Base-by-base conservation (phyloP, 257 asterid species). In the Schizonepeta tenuifolia region DNA sequence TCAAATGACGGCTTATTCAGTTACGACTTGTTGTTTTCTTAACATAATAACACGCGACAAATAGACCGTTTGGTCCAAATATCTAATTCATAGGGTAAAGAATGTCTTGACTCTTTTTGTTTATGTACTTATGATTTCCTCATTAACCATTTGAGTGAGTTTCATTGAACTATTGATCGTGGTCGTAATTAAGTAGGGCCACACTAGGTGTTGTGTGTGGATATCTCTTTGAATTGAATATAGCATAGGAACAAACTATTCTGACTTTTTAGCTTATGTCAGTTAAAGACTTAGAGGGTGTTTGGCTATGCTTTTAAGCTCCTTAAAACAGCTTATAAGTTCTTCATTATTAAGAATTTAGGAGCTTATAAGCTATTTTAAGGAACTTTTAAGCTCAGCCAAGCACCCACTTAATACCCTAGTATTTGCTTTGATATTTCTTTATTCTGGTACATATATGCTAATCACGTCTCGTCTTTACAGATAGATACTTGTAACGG, bases 401-500 rank as follows among this genome's bases (percentile, higher is more conserved):
- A n/a, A n/a, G n/a, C n/a, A n/a, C n/a, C n/a, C n/a, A n/a, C n/a
- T n/a, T n/a, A n/a, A n/a, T n/a, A n/a, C n/a, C n/a, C n/a, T 38
- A 20, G 10, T 3, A 7, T 46, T 14, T 56, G 10, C n/a, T 20
- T 24, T 15, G 1, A 18, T 58, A 11, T 2, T 15, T 20, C n/a
- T 69, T 65, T 57, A 4, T 3, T 10, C 17, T 61, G 22, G 43
- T 18, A 18, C 15, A 4, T 3, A 13, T 55, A 44, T 72, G 57
- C 17, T 65, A 56, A 63, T 71, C 53, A 33, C 26, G 33, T 62
- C 15, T 56, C 69, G 20, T 51, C 12, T n/a, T 63, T 71, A 57
- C 91, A 93, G 98, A 89, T 91, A 36, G 97, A 93, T 77, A 75
- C 93, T 14, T 93, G 98, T 81, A 93, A 93, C 70, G 98, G 96